Base-by-base conservation (phyloP, 2,329 filamentous ascomycete genomes). In the Metarhizium sp. region DNA sequence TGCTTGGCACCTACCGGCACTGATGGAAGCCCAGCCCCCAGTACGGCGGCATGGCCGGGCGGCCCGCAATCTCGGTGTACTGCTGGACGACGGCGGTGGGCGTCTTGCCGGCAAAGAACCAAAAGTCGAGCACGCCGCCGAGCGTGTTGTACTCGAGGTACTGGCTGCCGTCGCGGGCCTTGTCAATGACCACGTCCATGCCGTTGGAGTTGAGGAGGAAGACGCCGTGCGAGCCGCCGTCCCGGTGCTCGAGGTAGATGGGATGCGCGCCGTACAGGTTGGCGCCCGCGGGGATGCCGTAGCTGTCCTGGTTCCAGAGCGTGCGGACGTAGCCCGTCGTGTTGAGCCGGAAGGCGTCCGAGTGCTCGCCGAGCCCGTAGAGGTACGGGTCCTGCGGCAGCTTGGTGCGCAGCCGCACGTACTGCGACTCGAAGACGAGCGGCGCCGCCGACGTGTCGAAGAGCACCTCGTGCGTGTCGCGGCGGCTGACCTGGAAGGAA, bases 21-120 rank as follows among this genome's bases (percentile, higher is more conserved):
- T 95, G 89, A 60, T 95, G 90, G 66, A 80, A 92, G 0, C 90
- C 90, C 58, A 95, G 82, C 0, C 85, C 83, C 77, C 83, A 92
- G 71, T 94, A 94, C 61, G 88, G 85, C 65, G 92, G 86, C 82
- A 92, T 85, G 0, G 84, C 84, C 1, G 89, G 88, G 5, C 88
- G 72, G 0, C 89, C 88, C 52, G 86, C 75, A 2, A 85, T 80
- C 55, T 73, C 69, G 59, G 88, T 84, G 65, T 92, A 94, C 43
- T 86, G 78, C 66, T 81, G 82, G 16, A 83, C 88, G 29, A 91
- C 84, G 13, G 85, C 80, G 6, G 79, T 75, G 56, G 85, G 84
- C 0, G 78, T 83, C 0, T 88, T 87, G 0, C 90, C 90, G 13
- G 86, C 79, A 63, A 87, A 88, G 71, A 94, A 89, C 68, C 89